A percentile compares a stretch with the other conserved stretches of the same genome.
phyloP scores from a whole-genome alignment of 1,284 basidiomycete species.

The Albatrellus sp. region DNA sequence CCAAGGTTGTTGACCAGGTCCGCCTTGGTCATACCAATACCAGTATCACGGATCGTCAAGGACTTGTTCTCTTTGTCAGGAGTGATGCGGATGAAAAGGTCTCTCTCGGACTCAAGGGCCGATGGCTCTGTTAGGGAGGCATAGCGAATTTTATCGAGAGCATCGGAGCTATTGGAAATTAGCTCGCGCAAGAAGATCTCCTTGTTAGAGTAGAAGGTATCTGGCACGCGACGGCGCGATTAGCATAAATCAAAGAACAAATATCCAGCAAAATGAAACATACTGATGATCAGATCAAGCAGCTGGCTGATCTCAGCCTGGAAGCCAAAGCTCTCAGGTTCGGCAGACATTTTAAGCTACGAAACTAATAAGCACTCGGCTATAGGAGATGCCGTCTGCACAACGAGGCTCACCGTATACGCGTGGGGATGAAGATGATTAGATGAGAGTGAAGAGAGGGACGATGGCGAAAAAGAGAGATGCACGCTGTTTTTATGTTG shows the following conservation, averaged over 20 bases:
- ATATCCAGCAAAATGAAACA: slow-evolving; percentile 16
- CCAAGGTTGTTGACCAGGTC: slow-evolving; percentile 98
- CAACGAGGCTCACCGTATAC: no score
- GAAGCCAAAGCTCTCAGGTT: slow-evolving; percentile 72
- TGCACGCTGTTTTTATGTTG: slow-evolving; percentile 7
- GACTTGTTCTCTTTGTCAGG: slow-evolving; percentile 95
- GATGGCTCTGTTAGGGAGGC: slow-evolving; percentile 86
- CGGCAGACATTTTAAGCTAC: slow-evolving; percentile 41
- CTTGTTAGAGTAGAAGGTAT: slow-evolving; percentile 98
- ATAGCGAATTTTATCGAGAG: slow-evolving; percentile 95
- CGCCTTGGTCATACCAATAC: slow-evolving; percentile 99
- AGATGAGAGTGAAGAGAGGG: slow-evolving; percentile 1
- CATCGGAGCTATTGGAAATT: slow-evolving; percentile 89
- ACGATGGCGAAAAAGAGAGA: background rate
- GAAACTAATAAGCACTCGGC: no score
- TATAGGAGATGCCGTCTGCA: background rate
- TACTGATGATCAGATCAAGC: slow-evolving; percentile 85
- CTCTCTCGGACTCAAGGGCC: slow-evolving; percentile 79
- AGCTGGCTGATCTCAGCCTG: slow-evolving; percentile 97
- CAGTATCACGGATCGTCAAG: slow-evolving; percentile 88
- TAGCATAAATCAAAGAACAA: slow-evolving; percentile 7
- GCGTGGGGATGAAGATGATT: slow-evolving; percentile 2
- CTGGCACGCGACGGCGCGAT: slow-evolving; percentile 25
- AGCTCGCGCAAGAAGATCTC: slow-evolving; percentile 96
- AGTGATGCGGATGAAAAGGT: slow-evolving; percentile 84